These are phyloP conservation scores for Aristolochia contorta DNA, from an alignment of 164 flowering plant genomes.

Conservation along the genomic window DNA sequence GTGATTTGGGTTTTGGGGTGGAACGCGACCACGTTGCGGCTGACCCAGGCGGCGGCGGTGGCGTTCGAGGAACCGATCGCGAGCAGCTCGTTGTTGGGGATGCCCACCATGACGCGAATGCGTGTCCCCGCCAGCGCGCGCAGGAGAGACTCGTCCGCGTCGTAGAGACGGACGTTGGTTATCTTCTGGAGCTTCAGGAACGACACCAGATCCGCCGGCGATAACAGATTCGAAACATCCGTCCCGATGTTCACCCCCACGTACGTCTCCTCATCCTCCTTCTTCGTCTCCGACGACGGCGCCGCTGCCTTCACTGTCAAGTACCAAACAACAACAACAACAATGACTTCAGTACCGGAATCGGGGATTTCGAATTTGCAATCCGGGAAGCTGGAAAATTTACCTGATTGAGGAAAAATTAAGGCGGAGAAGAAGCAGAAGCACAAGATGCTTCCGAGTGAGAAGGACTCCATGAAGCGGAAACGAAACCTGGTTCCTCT, in stretches of 20 bases:
- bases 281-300: conserved; percentile 15
- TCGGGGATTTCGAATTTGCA: no score
- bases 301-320: neutral
- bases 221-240: conserved; percentile 49
- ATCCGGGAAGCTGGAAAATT: no score
- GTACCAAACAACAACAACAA: no score
- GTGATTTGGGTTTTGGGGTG: conserved; percentile 73
- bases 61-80: conserved; percentile 76
- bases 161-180: conserved; percentile 70
- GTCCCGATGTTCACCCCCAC: conserved; percentile 87
- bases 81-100: conserved; percentile 88
- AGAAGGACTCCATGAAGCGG: no score
- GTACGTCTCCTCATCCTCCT: no score
- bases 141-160: conserved; percentile 60
- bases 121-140: conserved; percentile 56
- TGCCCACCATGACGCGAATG: conserved; percentile 72
- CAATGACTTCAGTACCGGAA: no score
- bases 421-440: no score
- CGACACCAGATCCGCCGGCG: conserved; percentile 54
- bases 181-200: conserved; percentile 68
- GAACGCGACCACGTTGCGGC: conserved; percentile 55
- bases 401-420: no score
- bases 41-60: conserved; percentile 85
- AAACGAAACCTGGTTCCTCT: no score
- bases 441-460: no score